These are phyloP conservation scores for Metschnikowia proteae DNA, from an alignment of 805 yeast species.

Conservation along the genomic window DNA sequence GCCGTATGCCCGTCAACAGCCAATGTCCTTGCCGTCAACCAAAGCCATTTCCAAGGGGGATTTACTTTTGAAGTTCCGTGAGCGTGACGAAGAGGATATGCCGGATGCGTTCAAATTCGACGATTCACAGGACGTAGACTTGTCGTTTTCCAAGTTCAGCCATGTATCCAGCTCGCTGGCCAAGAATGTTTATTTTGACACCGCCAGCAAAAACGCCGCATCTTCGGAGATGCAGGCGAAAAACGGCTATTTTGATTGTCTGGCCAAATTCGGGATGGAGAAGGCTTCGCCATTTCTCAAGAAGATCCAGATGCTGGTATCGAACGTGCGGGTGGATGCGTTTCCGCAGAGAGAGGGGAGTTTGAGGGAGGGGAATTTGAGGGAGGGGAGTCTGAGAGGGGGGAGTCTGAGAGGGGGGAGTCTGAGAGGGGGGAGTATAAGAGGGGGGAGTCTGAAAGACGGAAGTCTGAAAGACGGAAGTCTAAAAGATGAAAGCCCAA, in stretches of 20 bases:
- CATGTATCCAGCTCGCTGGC: slow-evolving; percentile 23
- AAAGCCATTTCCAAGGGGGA: slow-evolving; percentile 5
- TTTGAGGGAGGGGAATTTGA: too few species aligned
- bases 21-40: slow-evolving; percentile 1
- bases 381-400: too few species aligned
- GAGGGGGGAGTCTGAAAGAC: too few species aligned
- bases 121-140: slow-evolving; percentile 22
- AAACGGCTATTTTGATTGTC: too few species aligned
- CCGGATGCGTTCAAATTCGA: slow-evolving; percentile 29
- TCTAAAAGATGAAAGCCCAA: too few species aligned
- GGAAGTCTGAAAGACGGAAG: too few species aligned
- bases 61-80: slow-evolving; percentile 12
- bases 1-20: background rate
- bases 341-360: slow-evolving; percentile 2
- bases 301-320: slow-evolving; percentile 22
- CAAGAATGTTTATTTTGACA: too few species aligned
- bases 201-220: too few species aligned
- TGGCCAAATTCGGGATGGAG: background rate
- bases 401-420: too few species aligned
- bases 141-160: slow-evolving; percentile 38
- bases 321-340: slow-evolving; percentile 10
- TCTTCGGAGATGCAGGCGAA: too few species aligned
- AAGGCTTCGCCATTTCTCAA: slow-evolving; percentile 28
- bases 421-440: too few species aligned
- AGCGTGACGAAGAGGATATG: slow-evolving; percentile 17